phyloP scores from a whole-genome alignment of 2,329 filamentous ascomycete genomes.

The Zymoseptoria brevis region DNA sequence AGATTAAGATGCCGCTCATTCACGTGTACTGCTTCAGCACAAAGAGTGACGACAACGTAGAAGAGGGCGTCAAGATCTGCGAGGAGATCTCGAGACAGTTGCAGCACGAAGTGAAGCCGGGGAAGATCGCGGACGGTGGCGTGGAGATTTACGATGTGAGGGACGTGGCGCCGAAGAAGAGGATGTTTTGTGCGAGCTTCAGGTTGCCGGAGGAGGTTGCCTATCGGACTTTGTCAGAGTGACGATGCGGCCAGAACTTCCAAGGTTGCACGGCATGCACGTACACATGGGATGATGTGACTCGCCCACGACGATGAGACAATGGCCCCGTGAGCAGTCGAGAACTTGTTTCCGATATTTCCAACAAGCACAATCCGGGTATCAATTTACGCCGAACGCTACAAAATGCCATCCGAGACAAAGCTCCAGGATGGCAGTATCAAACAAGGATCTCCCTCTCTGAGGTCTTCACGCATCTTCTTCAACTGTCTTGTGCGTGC shows the following conservation, averaged over 20 bases:
- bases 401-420: neutral
- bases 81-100: constrained; percentile 57
- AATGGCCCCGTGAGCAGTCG: neutral
- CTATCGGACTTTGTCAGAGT: neutral
- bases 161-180: constrained; percentile 85
- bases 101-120: constrained; percentile 49
- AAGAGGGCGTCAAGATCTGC: constrained; percentile 53
- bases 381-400: neutral
- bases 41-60: constrained; percentile 67
- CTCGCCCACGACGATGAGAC: neutral
- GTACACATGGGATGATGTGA: neutral
- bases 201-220: constrained; percentile 74
- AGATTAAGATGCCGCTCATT: constrained; percentile 60
- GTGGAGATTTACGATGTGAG: constrained; percentile 59
- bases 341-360: neutral
- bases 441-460: neutral
- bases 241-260: neutral
- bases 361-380: neutral
- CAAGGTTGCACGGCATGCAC: too few relatives aligned
- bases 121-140: constrained; percentile 45
- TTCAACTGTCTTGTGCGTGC: constrained; percentile 6
- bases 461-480: neutral
- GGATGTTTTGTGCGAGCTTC: constrained; percentile 95
- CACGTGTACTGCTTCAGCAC: constrained; percentile 93
- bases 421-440: neutral